Percentiles rank a stretch among this genome's conserved stretches.
Evolutionary conservation across 208 protist genomes (phyloP).

Genomic region (Trypanosomatidae sp.): DNA sequence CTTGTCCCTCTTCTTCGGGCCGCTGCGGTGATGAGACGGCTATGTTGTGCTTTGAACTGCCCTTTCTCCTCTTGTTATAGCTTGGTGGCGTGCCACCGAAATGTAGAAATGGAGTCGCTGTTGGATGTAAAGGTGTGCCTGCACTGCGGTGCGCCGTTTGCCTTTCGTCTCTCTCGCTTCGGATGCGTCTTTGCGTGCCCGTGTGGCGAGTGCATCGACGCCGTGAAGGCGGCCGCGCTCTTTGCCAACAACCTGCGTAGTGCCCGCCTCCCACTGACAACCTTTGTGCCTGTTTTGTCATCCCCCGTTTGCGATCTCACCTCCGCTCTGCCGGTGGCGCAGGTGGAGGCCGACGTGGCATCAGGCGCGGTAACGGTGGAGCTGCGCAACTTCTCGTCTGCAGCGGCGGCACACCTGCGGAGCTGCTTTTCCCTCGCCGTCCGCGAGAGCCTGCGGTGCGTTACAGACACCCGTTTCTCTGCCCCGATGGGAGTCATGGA

Average conservation of each 20-base stretch:
- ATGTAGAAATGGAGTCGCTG: constrained; percentile 74
- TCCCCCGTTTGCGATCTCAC: constrained; percentile 34
- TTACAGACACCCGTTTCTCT: not conserved
- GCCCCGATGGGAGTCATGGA: constrained; percentile 26
- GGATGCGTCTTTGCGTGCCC: constrained; percentile 65
- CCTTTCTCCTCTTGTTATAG: no score
- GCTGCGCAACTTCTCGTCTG: constrained; percentile 27
- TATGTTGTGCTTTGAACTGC: no score
- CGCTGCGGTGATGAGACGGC: no score
- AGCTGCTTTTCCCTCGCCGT: constrained; percentile 28
- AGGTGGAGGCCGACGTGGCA: constrained; percentile 51
- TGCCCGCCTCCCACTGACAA: not conserved
- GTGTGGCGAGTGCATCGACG: constrained; percentile 46
- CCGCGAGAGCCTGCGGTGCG: not conserved
- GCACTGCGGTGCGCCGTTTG: constrained; percentile 34
- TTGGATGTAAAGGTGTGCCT: constrained; percentile 38
- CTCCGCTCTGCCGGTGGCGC: constrained; percentile 25
- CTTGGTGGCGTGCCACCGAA: no score
- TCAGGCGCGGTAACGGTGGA: constrained; percentile 6
- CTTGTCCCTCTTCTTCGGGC: no score
- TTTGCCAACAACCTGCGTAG: constrained; percentile 25
- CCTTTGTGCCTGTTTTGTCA: constrained; percentile 52
- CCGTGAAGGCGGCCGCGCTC: constrained; percentile 36
- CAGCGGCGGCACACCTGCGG: constrained; percentile 1
- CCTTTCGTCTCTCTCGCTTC: constrained; percentile 61